A percentile compares a stretch with the other conserved stretches of the same genome.
These are phyloP conservation scores for Gamarada debralockiae DNA, from an alignment of 495 filamentous ascomycete species.

Conservation along the genomic window DNA sequence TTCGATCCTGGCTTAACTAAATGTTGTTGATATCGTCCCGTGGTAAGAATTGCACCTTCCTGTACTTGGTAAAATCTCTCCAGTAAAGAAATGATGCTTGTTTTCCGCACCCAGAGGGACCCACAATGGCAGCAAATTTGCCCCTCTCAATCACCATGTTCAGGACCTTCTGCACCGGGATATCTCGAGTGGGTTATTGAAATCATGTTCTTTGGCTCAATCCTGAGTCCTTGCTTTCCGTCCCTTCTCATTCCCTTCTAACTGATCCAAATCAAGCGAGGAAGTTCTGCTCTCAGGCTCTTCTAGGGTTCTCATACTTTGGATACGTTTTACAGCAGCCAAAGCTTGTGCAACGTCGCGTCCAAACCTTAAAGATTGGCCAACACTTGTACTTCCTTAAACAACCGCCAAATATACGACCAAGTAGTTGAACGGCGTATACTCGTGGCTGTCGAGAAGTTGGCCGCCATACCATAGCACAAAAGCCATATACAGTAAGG, in stretches of 20 bases:
- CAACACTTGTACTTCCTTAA: constrained; percentile 26
- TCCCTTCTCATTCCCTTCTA: constrained; percentile 40
- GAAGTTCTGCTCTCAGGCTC: constrained; percentile 5
- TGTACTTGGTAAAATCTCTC: constrained; percentile 59
- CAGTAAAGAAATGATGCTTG: constrained; percentile 59
- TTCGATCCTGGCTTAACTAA: constrained; percentile 47
- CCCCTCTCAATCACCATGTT: constrained; percentile 59
- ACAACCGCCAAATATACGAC: constrained; percentile 31
- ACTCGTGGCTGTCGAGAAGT: constrained; percentile 51
- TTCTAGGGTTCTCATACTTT: constrained; percentile 20
- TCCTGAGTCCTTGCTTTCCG: no score
- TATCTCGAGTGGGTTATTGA: constrained; percentile 51
- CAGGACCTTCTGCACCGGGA: constrained; percentile 44
- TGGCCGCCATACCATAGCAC: constrained; percentile 64
- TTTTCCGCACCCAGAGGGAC: constrained; percentile 70
- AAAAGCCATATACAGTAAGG: constrained; percentile 57
- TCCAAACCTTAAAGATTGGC: constrained; percentile 12
- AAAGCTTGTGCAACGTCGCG: constrained; percentile 43
- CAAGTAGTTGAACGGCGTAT: constrained; percentile 49
- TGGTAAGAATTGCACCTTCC: constrained; percentile 47
- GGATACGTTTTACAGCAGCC: constrained; percentile 51
- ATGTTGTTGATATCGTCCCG: constrained; percentile 44
- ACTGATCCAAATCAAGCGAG: constrained; percentile 23
- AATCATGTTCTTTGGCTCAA: constrained; percentile 58
- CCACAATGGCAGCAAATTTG: constrained; percentile 67